Conservation (phyloP, 2,329 filamentous ascomycete species). For the Aspergillus aculeatus region DNA sequence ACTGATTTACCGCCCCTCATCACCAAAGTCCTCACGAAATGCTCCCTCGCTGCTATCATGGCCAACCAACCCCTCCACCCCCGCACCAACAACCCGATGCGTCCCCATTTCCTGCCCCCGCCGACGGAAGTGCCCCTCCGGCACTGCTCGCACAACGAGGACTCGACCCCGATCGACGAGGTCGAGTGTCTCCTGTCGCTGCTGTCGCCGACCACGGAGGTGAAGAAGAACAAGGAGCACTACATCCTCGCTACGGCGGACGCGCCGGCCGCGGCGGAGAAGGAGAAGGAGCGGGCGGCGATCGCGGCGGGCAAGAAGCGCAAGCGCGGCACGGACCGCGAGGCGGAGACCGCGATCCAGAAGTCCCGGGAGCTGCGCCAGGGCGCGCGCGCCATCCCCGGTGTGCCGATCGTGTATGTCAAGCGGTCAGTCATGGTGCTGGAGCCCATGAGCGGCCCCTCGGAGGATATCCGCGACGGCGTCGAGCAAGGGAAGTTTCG, state of each 20-base stretch:
- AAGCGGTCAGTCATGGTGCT: slow-evolving; percentile 53
- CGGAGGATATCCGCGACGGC: slow-evolving; percentile 43
- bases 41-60: slow-evolving; percentile 47
- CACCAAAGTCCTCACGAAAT: slow-evolving; percentile 71
- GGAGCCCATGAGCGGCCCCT: slow-evolving; percentile 48
- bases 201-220: slow-evolving; percentile 38
- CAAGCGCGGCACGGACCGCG: slow-evolving; percentile 35
- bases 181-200: slow-evolving; percentile 46
- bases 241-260: slow-evolving; percentile 49
- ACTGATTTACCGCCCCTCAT: slow-evolving; percentile 21
- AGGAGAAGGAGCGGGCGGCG: slow-evolving; percentile 20
- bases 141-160: slow-evolving; percentile 48
- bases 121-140: slow-evolving; percentile 47
- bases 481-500: slow-evolving; percentile 50
- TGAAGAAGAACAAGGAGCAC: slow-evolving; percentile 49
- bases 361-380: slow-evolving; percentile 36
- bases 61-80: slow-evolving; percentile 38
- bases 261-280: slow-evolving; percentile 27
- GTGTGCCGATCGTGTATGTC: slow-evolving; percentile 52
- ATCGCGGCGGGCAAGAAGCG: slow-evolving; percentile 28
- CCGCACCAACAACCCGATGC: slow-evolving; percentile 39
- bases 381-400: slow-evolving; percentile 44
- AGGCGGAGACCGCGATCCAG: slow-evolving; percentile 33
- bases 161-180: slow-evolving; percentile 45
- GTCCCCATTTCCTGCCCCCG: slow-evolving; percentile 46